A percentile compares a stretch with the other conserved stretches of the same genome.
phyloP scores from a whole-genome alignment of 2,329 filamentous ascomycete genomes.

The Drechslerella coelobrocha region DNA sequence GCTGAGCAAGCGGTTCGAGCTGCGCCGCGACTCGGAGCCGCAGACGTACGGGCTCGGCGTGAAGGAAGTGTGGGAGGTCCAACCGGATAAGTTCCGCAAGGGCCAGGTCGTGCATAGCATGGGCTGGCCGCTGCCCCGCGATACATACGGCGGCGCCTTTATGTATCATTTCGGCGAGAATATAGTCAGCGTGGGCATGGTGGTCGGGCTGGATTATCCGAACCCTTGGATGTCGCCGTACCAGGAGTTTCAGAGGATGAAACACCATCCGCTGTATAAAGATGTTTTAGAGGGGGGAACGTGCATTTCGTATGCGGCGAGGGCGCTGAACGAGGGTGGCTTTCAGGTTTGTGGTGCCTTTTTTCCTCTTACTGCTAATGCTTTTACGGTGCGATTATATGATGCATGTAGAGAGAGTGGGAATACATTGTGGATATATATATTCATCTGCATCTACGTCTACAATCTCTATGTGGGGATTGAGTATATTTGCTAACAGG shows the following conservation, averaged over 20 bases:
- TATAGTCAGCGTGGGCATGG: constrained; percentile 87
- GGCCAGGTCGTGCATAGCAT: constrained; percentile 87
- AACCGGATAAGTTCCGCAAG: constrained; percentile 87
- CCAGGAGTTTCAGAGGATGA: constrained; percentile 96
- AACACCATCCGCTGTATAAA: constrained; percentile 91
- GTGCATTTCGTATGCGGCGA: constrained; percentile 94
- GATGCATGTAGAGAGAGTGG: too few relatives aligned
- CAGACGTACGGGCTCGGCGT: constrained; percentile 95
- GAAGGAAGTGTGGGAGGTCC: constrained; percentile 97
- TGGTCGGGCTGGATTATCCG: constrained; percentile 91
- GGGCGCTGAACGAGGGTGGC: constrained; percentile 89
- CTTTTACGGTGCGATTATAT: neutral
- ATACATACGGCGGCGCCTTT: constrained; percentile 97
- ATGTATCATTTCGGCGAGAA: constrained; percentile 99
- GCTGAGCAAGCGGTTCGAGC: constrained; percentile 90
- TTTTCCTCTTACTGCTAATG: neutral
- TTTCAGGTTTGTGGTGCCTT: constrained; percentile 68
- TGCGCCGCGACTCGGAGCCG: constrained; percentile 84
- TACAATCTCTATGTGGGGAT: neutral
- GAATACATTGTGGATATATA: neutral
- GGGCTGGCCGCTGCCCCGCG: constrained; percentile 85
- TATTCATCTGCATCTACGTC: neutral
- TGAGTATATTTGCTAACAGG: neutral
- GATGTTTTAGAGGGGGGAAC: constrained; percentile 91
- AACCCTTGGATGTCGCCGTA: constrained; percentile 98